Base-by-base conservation (phyloP, 148 eudicot genomes). In the Euryodendron excelsum region DNA sequence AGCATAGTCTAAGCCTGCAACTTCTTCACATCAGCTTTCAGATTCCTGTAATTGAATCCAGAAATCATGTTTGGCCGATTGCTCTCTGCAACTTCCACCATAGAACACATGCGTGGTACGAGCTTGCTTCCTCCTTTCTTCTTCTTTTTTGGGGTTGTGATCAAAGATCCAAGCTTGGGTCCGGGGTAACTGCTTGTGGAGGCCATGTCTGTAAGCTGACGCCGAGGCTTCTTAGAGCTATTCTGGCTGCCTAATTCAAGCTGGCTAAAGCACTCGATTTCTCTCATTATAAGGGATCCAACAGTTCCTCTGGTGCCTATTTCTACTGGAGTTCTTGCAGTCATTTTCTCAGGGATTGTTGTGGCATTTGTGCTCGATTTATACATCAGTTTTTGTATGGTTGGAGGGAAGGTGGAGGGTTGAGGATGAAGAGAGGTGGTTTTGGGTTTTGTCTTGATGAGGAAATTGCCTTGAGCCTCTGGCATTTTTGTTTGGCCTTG, bases 241-340 rank as follows among this genome's bases (percentile, higher is more conserved):
- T 80, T 76, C 60, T 53, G 75, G 79, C 83, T 60, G 73, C 80
- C 68, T 48, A 69, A 77, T 21, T 87, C 80, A 41, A 81, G 74
- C 81, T 65, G 75, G 81, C 81, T 76, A 56, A 87, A 90, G 84
- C 84, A 86, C 69, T 80, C 87, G 2, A 88, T 87, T 82, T 90
- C 94, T 77, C 85, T 85, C 90, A 81, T 83, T 69, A 84, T 47
- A 62, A 91, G 91, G 27, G 89, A 89, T 66, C 86, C 89, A 60
- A 93, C 81, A 0, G 90, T 91, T 39, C 91, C 93, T 82, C 76
- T 88, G 71, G 88, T 84, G 74, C 90, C 92, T 73, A 90, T 84
- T 55, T 88, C 87, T 9, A 83, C 77, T 0, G 90, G 89, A 81
- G 76, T 59, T 77, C 73, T 77, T 47, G 80, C 80, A 64, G 83